Percentiles rank a stretch among this genome's conserved stretches.
These are phyloP conservation scores for Grifola frondosa DNA, from an alignment of 1,284 basidiomycete species.

Conservation along the genomic window DNA sequence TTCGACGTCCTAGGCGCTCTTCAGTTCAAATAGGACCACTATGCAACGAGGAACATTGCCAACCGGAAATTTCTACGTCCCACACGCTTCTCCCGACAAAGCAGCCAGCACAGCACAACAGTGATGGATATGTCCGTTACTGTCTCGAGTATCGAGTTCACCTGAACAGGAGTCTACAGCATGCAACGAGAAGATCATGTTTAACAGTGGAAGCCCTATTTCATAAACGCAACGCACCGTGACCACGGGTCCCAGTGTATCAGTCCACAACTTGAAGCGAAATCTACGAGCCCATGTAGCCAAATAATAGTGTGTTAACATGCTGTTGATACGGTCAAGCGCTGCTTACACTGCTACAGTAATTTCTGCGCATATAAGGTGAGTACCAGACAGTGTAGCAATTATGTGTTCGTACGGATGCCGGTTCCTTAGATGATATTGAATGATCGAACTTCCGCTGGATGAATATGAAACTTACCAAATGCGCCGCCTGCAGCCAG, in stretches of 20 bases:
- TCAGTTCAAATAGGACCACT: neutral
- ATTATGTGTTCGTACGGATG: too few species aligned
- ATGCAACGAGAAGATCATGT: conserved; percentile 10
- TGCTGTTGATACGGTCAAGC: too few species aligned
- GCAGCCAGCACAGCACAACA: conserved; percentile 15
- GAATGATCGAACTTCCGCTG: too few species aligned
- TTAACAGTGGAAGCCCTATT: neutral
- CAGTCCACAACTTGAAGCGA: neutral
- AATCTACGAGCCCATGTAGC: neutral
- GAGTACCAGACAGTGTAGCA: too few species aligned
- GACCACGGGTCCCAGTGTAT: neutral
- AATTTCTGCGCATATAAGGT: too few species aligned
- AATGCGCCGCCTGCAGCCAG: conserved; percentile 10
- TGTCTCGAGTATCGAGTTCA: conserved; percentile 15
- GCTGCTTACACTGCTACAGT: too few species aligned
- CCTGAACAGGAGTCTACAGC: too few species aligned
- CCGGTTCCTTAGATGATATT: too few species aligned
- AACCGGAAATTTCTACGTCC: conserved; percentile 2
- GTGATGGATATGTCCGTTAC: conserved; percentile 17
- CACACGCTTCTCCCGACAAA: conserved; percentile 16
- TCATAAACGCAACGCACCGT: neutral
- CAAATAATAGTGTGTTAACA: neutral
- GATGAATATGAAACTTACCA: conserved; percentile 7
- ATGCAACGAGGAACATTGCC: neutral
- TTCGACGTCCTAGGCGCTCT: conserved; percentile 6